Conservation (phyloP, 2,329 filamentous ascomycete species). For the Nothomitra cinnamomea region DNA sequence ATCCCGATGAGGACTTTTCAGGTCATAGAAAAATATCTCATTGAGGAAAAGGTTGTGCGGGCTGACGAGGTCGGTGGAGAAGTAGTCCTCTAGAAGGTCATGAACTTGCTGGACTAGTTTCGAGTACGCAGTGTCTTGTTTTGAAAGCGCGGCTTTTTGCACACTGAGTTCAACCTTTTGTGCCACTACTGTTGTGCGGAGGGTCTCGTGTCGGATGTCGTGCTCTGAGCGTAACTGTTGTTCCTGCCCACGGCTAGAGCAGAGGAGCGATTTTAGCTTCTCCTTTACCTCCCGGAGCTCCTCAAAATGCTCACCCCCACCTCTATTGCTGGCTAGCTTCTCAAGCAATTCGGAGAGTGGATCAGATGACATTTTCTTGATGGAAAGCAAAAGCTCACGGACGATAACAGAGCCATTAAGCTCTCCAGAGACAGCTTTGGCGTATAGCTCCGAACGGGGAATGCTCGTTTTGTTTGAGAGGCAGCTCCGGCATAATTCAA, state of each 20-base stretch:
- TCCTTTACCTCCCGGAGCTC: not conserved
- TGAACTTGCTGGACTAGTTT: constrained; percentile 41
- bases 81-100: constrained; percentile 31
- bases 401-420: constrained; percentile 32
- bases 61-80: constrained; percentile 26
- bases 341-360: constrained; percentile 27
- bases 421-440: constrained; percentile 40
- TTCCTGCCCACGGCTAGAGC: constrained; percentile 9
- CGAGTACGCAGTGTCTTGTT: constrained; percentile 55
- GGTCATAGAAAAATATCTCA: constrained; percentile 63
- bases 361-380: constrained; percentile 43
- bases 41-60: constrained; percentile 39
- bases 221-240: constrained; percentile 30
- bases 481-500: constrained; percentile 21
- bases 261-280: constrained; percentile 4
- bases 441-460: constrained; percentile 34
- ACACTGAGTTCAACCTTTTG: constrained; percentile 68
- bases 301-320: not conserved
- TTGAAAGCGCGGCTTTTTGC: constrained; percentile 52
- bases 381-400: constrained; percentile 35
- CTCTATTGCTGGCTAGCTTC: constrained; percentile 9
- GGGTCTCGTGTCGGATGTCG: constrained; percentile 38
- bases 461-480: constrained; percentile 12
- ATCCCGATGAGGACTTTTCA: constrained; percentile 49
- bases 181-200: constrained; percentile 63